A percentile compares a stretch with the other conserved stretches of the same genome.
Conservation (phyloP, 1,139 yeast species). For the Meyerozyma sp. region DNA sequence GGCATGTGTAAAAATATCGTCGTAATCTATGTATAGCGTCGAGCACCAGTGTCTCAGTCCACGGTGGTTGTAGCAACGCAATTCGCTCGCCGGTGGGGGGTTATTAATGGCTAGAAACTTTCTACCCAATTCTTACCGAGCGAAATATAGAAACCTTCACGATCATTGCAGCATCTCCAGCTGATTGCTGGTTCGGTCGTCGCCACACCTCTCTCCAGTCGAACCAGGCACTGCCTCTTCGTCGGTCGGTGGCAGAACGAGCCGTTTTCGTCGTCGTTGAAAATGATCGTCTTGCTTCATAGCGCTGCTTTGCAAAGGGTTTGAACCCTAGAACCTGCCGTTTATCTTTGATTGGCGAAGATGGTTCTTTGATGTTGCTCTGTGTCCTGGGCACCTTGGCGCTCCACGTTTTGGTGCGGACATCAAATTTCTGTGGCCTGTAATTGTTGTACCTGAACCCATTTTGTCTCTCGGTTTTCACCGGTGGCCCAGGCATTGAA, state of each 20-base stretch:
- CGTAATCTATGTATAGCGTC: background rate
- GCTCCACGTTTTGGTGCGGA: background rate
- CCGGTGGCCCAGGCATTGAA: background rate
- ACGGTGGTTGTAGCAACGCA: background rate
- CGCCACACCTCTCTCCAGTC: background rate
- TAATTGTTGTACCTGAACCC: too few species aligned
- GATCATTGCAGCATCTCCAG: background rate
- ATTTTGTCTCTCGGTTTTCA: background rate
- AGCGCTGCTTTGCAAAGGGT: background rate
- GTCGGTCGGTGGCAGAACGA: background rate
- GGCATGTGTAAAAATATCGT: background rate
- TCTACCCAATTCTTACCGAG: constrained; percentile 1
- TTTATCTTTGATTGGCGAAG: background rate
- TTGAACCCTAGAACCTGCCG: background rate
- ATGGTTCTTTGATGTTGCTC: background rate
- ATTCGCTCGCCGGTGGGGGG: background rate
- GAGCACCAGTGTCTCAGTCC: background rate
- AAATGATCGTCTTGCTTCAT: background rate
- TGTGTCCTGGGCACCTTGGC: background rate
- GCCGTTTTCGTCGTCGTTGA: background rate
- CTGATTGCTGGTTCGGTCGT: background rate
- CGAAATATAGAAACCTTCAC: background rate
- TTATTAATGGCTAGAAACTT: background rate
- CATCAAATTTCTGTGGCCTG: too few species aligned
- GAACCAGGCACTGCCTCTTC: background rate